Percentiles rank a stretch among this genome's conserved stretches.
These are phyloP conservation scores for Phytophthora palmivora DNA, from an alignment of 352 stramenopile genomes.

Conservation along the genomic window DNA sequence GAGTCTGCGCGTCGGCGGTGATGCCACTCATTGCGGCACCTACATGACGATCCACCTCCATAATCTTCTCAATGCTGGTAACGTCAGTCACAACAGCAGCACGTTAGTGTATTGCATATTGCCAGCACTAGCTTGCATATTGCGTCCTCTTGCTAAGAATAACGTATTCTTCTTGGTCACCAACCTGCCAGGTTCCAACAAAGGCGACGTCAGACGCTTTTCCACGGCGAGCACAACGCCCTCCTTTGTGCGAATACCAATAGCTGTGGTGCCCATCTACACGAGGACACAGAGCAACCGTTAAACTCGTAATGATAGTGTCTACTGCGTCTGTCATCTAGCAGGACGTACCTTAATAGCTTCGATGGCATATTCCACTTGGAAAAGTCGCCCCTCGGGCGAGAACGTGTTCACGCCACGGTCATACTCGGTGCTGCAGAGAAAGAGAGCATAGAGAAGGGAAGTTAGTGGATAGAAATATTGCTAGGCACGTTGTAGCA, in stretches of 20 bases:
- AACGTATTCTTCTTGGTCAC: background rate
- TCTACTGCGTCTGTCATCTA: background rate
- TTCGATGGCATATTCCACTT: conserved; percentile 99
- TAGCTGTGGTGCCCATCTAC: conserved; percentile 97
- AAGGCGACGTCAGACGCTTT: conserved; percentile 96
- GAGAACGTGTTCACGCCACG: conserved; percentile 99
- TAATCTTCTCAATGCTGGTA: conserved; percentile 99
- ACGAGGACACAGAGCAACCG: background rate
- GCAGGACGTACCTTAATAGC: conserved; percentile 92
- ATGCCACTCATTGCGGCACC: conserved; percentile 98
- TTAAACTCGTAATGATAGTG: background rate
- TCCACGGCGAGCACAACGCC: conserved; percentile 98
- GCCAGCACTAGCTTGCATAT: background rate
- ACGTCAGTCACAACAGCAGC: background rate
- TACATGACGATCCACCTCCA: conserved; percentile 99
- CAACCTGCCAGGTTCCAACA: conserved; percentile 94
- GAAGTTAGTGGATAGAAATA: background rate
- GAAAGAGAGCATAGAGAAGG: background rate
- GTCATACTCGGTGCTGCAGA: conserved; percentile 97
- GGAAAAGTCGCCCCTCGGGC: conserved; percentile 98
- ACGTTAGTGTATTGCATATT: conserved; percentile 7
- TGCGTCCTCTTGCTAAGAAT: background rate
- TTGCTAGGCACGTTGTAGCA: background rate
- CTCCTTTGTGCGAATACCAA: conserved; percentile 98
- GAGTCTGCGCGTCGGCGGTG: conserved; percentile 97